Conservation (phyloP, 805 yeast species). For the Cyberlindnera maclurae region DNA sequence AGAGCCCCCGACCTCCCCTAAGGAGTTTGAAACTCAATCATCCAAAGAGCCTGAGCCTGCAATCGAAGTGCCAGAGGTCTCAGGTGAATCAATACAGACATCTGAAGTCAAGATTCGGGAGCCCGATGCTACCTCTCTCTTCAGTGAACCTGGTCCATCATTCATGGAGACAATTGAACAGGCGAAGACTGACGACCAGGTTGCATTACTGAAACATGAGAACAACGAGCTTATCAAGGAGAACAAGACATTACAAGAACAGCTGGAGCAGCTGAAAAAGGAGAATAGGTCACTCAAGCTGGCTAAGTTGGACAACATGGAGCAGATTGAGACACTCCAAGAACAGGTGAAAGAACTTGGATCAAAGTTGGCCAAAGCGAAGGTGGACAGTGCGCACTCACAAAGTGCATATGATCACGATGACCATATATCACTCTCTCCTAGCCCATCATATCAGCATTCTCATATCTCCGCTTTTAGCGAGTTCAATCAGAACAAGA, state of each 20-base stretch:
- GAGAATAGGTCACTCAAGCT: constrained; percentile 32
- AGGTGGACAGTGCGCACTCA: constrained; percentile 17
- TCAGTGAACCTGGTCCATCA: constrained; percentile 16
- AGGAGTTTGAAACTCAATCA: too few relatives aligned
- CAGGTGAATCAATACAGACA: too few relatives aligned
- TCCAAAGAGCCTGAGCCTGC: too few relatives aligned
- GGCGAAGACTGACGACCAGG: constrained; percentile 12
- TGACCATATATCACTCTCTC: constrained; percentile 15
- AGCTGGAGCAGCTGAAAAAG: constrained; percentile 28
- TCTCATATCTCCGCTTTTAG: constrained; percentile 7
- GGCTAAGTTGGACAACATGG: constrained; percentile 29
- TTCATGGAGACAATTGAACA: constrained; percentile 22
- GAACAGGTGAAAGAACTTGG: constrained; percentile 22
- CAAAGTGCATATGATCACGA: constrained; percentile 18
- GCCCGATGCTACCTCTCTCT: not conserved
- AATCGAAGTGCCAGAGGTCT: too few relatives aligned
- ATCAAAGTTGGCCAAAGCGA: constrained; percentile 15
- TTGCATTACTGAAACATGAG: constrained; percentile 27
- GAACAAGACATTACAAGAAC: constrained; percentile 20
- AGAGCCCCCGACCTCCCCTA: not conserved
- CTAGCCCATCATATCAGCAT: constrained; percentile 18
- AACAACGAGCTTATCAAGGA: constrained; percentile 18
- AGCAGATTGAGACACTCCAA: constrained; percentile 27
- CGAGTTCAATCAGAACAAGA: constrained; percentile 14
- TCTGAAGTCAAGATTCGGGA: not conserved